Evolutionary conservation across 495 filamentous ascomycete genomes (phyloP).

Genomic region (Rhypophila decipiens): DNA sequence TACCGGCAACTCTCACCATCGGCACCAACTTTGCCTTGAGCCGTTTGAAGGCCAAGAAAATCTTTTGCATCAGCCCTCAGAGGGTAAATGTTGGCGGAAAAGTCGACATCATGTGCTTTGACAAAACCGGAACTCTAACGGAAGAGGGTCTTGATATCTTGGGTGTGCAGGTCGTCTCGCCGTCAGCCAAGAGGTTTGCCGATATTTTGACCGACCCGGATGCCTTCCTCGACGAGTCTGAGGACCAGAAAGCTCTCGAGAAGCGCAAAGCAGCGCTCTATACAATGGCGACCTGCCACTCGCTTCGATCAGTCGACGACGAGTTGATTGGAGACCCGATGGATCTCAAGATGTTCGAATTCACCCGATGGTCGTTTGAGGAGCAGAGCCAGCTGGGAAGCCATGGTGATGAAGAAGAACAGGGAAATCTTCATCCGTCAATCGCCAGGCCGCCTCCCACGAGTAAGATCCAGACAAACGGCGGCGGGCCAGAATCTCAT

Average conservation of each 20-base stretch:
- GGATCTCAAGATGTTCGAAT: conserved; percentile 98
- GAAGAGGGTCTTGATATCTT: conserved; percentile 96
- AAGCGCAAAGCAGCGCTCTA: conserved; percentile 68
- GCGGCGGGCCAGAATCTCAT: conserved; percentile 25
- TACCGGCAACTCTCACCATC: conserved; percentile 95
- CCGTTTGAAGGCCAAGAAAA: conserved; percentile 75
- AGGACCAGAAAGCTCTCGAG: conserved; percentile 53
- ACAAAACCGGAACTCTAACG: conserved; percentile 96
- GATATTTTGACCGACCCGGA: conserved; percentile 42
- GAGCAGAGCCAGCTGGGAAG: conserved; percentile 64
- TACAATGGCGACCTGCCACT: conserved; percentile 97
- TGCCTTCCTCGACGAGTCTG: conserved; percentile 45
- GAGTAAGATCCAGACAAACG: conserved; percentile 27
- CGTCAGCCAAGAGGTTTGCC: conserved; percentile 47
- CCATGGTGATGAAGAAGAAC: conserved; percentile 54
- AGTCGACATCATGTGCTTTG: conserved; percentile 93
- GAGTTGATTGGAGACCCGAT: conserved; percentile 91
- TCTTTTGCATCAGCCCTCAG: conserved; percentile 97
- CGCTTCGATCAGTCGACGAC: conserved; percentile 75
- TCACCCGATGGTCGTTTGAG: conserved; percentile 88
- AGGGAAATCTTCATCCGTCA: conserved; percentile 66
- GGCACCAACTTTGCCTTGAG: conserved; percentile 92
- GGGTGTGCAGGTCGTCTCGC: conserved; percentile 69
- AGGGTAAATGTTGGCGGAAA: conserved; percentile 94
- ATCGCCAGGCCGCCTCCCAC: conserved; percentile 75